Base-by-base conservation (phyloP, 192 early-diverging fungal genomes). In the Rhizoclosmatium globosum region DNA sequence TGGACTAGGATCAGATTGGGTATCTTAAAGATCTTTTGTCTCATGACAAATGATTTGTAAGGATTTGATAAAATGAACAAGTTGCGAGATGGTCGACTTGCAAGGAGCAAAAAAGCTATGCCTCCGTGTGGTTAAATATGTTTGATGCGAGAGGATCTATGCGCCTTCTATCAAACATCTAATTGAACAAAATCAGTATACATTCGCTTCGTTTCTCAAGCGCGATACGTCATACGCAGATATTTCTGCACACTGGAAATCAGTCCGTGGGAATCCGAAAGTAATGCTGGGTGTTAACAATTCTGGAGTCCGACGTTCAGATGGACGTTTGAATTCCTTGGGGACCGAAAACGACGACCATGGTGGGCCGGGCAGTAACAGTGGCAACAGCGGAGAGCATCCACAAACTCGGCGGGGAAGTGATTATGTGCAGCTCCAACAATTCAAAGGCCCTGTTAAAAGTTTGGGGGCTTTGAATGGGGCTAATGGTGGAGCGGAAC, bases 181-280 rank as follows among this genome's bases (percentile, higher is more conserved):
- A 31, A 31, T 0, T 31, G 31, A 31, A 31, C 31, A 7, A 23
- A 61, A 76, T 73, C 80, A 92, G 85, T 91, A 95, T 71, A 92
- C 93, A 48, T 97, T 97, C 70, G 90, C 92, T 3, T 97, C 95
- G 3, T 95, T 97, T 71, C 83, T 97, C 3, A 92, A 92, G 48
- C 94, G 95, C 65, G 95, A 97, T 62, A 78, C 64, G 3, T 87
- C 84, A 1, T 89, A 80, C 72, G 68, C 76, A 9, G 82, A 84
- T 78, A 83, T 83, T 44, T 31, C 65, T 19, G 68, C 85, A 39
- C 64, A 66, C 4, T 83, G 82, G 82, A 84, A 73, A 17, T 88
- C 85, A 43, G 92, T 56, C 44, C 9, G 42, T 11, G 57, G 13
- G 6, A 23, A 17, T 41, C 31, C 53, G 19, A 45, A 46, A 17